Conservation (phyloP, 148 eudicot genomes). For the Dysphania ambrosioides region DNA sequence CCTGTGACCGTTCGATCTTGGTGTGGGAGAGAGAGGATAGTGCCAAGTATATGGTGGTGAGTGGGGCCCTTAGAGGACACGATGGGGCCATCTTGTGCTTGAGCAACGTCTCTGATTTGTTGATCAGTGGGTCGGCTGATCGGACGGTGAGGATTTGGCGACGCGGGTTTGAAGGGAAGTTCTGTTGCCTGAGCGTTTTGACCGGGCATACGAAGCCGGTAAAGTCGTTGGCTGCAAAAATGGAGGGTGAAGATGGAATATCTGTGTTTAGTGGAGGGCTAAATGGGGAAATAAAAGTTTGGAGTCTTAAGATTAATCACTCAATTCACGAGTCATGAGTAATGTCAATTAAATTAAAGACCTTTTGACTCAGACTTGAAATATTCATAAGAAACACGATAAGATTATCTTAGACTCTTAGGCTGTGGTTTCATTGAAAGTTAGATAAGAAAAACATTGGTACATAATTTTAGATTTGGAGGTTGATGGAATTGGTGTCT, state of each 20-base stretch:
- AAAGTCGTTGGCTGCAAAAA: slow-evolving; percentile 43
- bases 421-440: too few relatives aligned
- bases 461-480: neutral
- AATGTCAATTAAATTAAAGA: too few relatives aligned
- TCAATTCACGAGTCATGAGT: neutral
- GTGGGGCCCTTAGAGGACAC: slow-evolving; percentile 71
- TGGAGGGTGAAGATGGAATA: slow-evolving; percentile 29
- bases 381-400: too few relatives aligned
- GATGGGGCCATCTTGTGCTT: slow-evolving; percentile 59
- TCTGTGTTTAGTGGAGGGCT: slow-evolving; percentile 61
- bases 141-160: slow-evolving; percentile 80
- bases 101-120: slow-evolving; percentile 41
- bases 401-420: too few relatives aligned
- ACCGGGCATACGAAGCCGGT: slow-evolving; percentile 59
- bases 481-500: neutral
- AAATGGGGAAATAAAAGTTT: slow-evolving; percentile 56
- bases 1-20: slow-evolving; percentile 70
- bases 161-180: slow-evolving; percentile 39
- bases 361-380: too few relatives aligned
- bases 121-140: slow-evolving; percentile 79
- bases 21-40: slow-evolving; percentile 70
- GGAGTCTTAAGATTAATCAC: slow-evolving; percentile 34
- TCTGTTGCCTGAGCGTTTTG: slow-evolving; percentile 45
- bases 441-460: neutral
- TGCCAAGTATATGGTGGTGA: slow-evolving; percentile 45